Percentiles rank a stretch among this genome's conserved stretches.
phyloP scores from a whole-genome alignment of 306 rosid genomes.

The Acacia crassicarpa region DNA sequence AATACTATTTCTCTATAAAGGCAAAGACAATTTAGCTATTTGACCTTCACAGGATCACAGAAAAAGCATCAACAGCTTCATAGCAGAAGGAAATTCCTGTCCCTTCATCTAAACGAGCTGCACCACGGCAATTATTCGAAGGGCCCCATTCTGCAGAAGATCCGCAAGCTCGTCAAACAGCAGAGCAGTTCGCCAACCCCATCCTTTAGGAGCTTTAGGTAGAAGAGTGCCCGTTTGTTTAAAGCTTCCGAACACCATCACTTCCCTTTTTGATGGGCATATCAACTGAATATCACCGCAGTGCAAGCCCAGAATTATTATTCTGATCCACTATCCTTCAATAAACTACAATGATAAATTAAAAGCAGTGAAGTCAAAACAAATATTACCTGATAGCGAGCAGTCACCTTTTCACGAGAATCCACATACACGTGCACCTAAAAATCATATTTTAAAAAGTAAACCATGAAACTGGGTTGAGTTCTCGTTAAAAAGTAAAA shows the following conservation, averaged over 20 bases:
- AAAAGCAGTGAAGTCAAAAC: slow-evolving; percentile 19
- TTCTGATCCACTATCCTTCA: neutral
- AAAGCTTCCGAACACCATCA: slow-evolving; percentile 85
- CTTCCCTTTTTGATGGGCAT: slow-evolving; percentile 94
- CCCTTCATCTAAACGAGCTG: slow-evolving; percentile 68
- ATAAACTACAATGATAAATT: neutral
- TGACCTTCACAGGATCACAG: slow-evolving; percentile 9
- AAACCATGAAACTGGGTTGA: slow-evolving; percentile 3
- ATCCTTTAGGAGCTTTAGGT: slow-evolving; percentile 96
- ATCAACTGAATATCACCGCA: slow-evolving; percentile 55
- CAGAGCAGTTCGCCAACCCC: slow-evolving; percentile 99
- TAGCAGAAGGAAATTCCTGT: neutral
- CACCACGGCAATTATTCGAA: slow-evolving; percentile 85
- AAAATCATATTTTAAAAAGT: slow-evolving; percentile 10
- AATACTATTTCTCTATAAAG: slow-evolving; percentile 9
- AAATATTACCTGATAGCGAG: slow-evolving; percentile 82
- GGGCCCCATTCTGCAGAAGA: slow-evolving; percentile 88
- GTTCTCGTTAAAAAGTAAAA: neutral
- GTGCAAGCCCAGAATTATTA: slow-evolving; percentile 26
- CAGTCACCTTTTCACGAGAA: slow-evolving; percentile 87
- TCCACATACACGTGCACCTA: slow-evolving; percentile 89
- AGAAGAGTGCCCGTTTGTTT: slow-evolving; percentile 95
- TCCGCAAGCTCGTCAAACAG: slow-evolving; percentile 84
- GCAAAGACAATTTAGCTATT: neutral
- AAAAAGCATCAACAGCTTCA: slow-evolving; percentile 25